These are phyloP conservation scores for Claviceps sp. DNA, from an alignment of 2,329 filamentous ascomycete species.

Conservation along the genomic window DNA sequence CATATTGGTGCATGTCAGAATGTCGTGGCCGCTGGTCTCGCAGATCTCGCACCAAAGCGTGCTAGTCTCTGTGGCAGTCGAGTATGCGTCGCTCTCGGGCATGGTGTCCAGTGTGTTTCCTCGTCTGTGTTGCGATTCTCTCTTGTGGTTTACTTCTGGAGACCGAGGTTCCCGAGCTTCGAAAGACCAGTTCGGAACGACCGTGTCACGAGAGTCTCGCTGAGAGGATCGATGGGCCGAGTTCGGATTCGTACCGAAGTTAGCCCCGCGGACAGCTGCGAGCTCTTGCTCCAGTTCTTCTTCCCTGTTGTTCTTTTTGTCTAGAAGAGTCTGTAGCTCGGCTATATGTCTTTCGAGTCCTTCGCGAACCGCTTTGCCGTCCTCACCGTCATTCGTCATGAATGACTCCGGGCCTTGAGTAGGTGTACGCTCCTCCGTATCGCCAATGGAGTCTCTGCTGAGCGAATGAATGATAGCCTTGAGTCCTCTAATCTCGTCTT, in stretches of 20 bases:
- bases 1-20: constrained; percentile 88
- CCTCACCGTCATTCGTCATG: constrained; percentile 12
- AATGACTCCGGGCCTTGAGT: constrained; percentile 21
- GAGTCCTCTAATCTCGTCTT: constrained; percentile 91
- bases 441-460: constrained; percentile 57
- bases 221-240: constrained; percentile 39
- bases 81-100: constrained; percentile 57
- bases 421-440: constrained; percentile 20
- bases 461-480: constrained; percentile 97
- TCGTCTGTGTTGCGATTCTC: constrained; percentile 13
- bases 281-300: constrained; percentile 79
- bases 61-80: constrained; percentile 58
- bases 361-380: constrained; percentile 30
- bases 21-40: constrained; percentile 83
- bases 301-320: constrained; percentile 60
- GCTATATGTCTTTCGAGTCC: constrained; percentile 69
- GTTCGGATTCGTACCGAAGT: constrained; percentile 15
- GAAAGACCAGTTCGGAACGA: constrained; percentile 41
- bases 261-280: constrained; percentile 44
- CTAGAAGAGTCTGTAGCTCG: constrained; percentile 60
- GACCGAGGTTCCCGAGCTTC: constrained; percentile 32
- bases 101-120: constrained; percentile 50
- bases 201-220: constrained; percentile 53
- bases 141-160: constrained; percentile 34
- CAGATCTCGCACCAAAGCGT: constrained; percentile 90